Evolutionary conservation across 805 yeast species (phyloP), one percentile per base, ranked within the genome.

Genomic region (Teunomyces barrocoloradensis): DNA sequence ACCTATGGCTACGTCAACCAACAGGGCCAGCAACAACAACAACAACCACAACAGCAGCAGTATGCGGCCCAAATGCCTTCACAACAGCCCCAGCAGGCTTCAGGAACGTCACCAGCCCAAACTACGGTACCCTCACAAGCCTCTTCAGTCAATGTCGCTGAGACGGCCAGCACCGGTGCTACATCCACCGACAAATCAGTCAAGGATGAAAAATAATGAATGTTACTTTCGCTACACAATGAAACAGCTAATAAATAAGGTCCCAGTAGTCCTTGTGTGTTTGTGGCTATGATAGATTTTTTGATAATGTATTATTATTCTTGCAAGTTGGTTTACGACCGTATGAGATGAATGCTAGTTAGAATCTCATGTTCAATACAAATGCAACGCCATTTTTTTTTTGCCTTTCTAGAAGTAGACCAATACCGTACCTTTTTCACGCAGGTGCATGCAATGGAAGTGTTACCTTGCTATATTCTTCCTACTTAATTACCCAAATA

Each of bases 1-100:
- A 40, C 48, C 20, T 54, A 52, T 27, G 47, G 53, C 15, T 53
- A 50, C 30, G 47, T 50, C 29, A 53, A 53, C 40, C 57, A 52
- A 21, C 51, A 47, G 37, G 37, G 41, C n/a, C 39, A 17, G 28
- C 17, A n/a, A 11, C 39, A 47, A 30, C 45, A 33, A 37, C 30
- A 28, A 38, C 46, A 13, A 15, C 37, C n/a, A n/a, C n/a, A 13
- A 5, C 43, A 40, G 11, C 43, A 25, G 34, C 43, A 40, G 15
- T 29, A 40, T 20, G 38, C 38, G 27, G 27, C 38, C 23, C 38
- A 17, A 20, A 20, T 18, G 23, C 23, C 21, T 9, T 18, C 34
- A 10, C 43, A 40, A 18, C 43, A 27, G 32, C 32, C 29, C 17
- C 34, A 30, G 13, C 42, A 38, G 29, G 29, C 42, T 7, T 15